Evolutionary conservation across 2,329 filamentous ascomycete genomes (phyloP), one percentile per base, ranked within the genome.

Genomic region (Aplosporella prunicola): DNA sequence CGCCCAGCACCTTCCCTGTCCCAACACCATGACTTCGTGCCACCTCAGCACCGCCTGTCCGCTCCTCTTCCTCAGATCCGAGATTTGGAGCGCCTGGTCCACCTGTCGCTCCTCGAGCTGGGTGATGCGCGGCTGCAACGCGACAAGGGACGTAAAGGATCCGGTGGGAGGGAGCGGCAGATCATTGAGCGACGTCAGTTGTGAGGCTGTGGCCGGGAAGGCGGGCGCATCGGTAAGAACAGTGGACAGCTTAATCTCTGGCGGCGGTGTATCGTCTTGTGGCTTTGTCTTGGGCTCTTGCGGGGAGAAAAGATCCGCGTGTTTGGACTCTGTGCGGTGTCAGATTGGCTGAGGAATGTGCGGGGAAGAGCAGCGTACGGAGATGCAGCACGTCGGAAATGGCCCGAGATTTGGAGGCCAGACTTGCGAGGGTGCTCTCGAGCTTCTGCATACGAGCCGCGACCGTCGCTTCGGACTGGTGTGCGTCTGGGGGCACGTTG

Each of bases 21-120:
- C 71, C 32, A 93, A 63, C 28, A 91, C 68, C 3, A 77, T 75
- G 16, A 74, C 64, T 55, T 87, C 78, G 58, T 89, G 87, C 80
- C 85, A 93, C 23, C 44, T 57, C 56, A 60, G 57, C 39, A 66
- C 57, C 9, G 64, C 31, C 31, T 58, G 47, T 57, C 77, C 82
- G 61, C 72, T 88, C 46, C 69, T 71, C 44, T 62, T 71, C 54
- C 76, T 71, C 53, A 82, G 68, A 55, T 73, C 73, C 15, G 71
- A 72, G 44, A 83, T 72, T 56, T 80, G 75, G 32, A 68, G 66
- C 25, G 61, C 59, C 44, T 85, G 80, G 11, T 72, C 68, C 14
- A 71, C 55, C 50, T 86, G 81, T 4, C 70, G 71, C 0, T 69
- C 67, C 44, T 76, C 72, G 13, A 76, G 60, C 14, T 69, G 72